Evolutionary conservation across 2,329 filamentous ascomycete genomes (phyloP).

Genomic region (Colletotrichum coccodes): DNA sequence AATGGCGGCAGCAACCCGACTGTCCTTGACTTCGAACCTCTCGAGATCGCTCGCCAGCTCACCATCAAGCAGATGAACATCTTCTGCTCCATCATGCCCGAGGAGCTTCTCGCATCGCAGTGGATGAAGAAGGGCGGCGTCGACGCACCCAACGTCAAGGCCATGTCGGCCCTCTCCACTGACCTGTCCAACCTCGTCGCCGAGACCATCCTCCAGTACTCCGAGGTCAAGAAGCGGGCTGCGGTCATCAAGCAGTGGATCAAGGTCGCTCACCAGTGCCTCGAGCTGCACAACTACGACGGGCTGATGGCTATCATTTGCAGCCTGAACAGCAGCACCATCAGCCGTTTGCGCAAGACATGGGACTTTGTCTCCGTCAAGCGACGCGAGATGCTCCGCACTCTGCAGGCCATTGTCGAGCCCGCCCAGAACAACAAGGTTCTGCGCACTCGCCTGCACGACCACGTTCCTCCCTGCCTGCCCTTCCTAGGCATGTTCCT

Average conservation of each 20-base stretch:
- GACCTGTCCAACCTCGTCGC: conserved; percentile 93
- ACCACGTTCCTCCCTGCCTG: conserved; percentile 89
- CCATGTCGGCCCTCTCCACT: conserved; percentile 92
- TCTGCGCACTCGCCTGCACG: conserved; percentile 83
- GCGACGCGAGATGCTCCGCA: conserved; percentile 82
- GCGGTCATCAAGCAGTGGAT: conserved; percentile 97
- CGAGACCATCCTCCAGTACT: conserved; percentile 87
- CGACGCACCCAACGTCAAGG: conserved; percentile 87
- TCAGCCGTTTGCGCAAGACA: conserved; percentile 86
- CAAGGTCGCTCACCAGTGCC: conserved; percentile 87
- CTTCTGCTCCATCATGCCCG: conserved; percentile 91
- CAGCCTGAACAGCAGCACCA: conserved; percentile 90
- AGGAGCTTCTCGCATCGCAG: conserved; percentile 90
- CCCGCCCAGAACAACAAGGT: conserved; percentile 91
- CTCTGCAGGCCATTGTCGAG: conserved; percentile 86
- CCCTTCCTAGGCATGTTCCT: conserved; percentile 97
- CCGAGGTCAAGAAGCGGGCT: conserved; percentile 94
- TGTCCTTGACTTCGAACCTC: conserved; percentile 89
- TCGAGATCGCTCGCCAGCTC: conserved; percentile 91
- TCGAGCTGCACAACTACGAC: conserved; percentile 95
- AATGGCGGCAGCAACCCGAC: conserved; percentile 75
- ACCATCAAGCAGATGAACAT: conserved; percentile 92
- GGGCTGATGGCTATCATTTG: conserved; percentile 97
- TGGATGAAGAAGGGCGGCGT: conserved; percentile 91
- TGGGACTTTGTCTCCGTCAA: conserved; percentile 91